Percentiles rank a stretch among this genome's conserved stretches.
Conservation (phyloP, 805 yeast genomes). For the Maudiozyma turicensis region DNA sequence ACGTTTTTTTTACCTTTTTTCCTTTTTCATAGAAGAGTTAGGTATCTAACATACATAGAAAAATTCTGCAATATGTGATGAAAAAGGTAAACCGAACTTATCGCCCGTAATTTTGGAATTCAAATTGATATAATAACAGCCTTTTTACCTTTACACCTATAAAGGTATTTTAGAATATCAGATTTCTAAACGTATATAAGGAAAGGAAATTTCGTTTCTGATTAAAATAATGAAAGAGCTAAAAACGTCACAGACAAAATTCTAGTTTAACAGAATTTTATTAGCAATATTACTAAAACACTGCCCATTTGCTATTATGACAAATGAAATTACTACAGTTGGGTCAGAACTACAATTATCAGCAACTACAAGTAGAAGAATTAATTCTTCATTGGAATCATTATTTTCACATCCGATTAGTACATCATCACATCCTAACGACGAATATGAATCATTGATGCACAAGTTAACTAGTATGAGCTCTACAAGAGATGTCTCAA, state of each 20-base stretch:
- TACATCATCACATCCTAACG: background rate
- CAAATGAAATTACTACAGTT: background rate
- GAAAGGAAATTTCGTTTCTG: background rate
- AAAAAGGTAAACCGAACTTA: no score
- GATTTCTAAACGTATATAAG: background rate
- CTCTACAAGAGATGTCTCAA: conserved; percentile 12
- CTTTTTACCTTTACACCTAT: no score
- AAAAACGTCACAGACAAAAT: background rate
- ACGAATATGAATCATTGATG: background rate
- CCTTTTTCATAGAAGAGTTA: no score
- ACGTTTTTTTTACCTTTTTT: no score
- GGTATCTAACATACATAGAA: no score
- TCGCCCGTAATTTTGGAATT: no score
- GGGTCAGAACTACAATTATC: background rate
- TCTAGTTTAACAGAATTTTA: background rate
- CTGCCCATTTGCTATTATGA: background rate
- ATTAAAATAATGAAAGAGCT: conserved; percentile 9
- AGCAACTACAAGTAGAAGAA: background rate
- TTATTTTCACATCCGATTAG: background rate
- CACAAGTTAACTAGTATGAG: background rate
- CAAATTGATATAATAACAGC: no score
- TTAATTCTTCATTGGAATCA: background rate
- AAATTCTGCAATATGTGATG: no score
- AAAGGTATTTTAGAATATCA: background rate
- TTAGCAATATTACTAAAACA: no score